Base-by-base conservation (phyloP, 768 basidiomycete species). In the Nidularia pulvinata region DNA sequence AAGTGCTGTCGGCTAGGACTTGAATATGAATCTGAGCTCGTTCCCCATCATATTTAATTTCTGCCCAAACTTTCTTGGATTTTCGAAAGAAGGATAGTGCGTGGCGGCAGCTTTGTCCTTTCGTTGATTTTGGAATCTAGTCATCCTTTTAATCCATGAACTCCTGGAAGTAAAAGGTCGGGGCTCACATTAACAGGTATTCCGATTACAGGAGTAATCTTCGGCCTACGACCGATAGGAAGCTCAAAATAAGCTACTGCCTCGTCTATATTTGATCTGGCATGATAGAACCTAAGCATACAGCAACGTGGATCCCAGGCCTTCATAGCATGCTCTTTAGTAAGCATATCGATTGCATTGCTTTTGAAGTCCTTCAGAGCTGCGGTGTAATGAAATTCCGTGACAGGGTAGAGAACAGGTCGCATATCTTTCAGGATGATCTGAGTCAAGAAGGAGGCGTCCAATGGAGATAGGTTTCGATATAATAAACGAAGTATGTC, bases 21-120 rank as follows among this genome's bases (percentile, higher is more conserved):
- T 86, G 76, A 22, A 94, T 81, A 62, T 98, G 95, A 30, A 95
- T 93, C 60, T 98, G 95, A 51, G 93, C 88, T n/a, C 95, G 80
- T 68, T 96, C 94, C 7, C 95, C 95, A 54, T 96, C 95, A 65
- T 95, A 95, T 67, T 98, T 98, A 0, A 86, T 94, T 70, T 98
- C 95, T 1, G 88, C 91, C 83, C 89, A 95, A 7, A 94, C 74
- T 30, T 65, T 68, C 9, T 76, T 71, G 0, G 76, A 69, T 36
- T 64, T 34, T 36, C 51, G 56, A 53, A 89, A 71, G 51, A 72
- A 66, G 43, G 71, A 54, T 46, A 91, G 67, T 14, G 84, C 86
- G 48, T 89, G 78, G 9, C 69, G 58, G 44, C 84, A 82, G 3
- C 82, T 75, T 49, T 80, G 76, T 2, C 88, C 93, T 62, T 95